Evolutionary conservation across 2,329 filamentous ascomycete genomes (phyloP).

Genomic region (Phialophora tarda): DNA sequence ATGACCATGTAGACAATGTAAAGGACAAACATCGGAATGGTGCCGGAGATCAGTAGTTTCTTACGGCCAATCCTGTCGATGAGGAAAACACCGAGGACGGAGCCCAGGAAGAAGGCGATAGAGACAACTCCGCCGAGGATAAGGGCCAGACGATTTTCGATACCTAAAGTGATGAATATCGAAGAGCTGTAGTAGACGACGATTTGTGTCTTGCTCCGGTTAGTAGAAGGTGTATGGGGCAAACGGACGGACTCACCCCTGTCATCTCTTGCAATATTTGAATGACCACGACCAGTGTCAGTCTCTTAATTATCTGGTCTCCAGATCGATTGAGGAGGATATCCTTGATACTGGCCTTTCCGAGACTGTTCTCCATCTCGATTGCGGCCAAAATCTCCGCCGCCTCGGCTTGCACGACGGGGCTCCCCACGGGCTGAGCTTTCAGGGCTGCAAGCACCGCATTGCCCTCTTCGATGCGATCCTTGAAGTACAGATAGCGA

Average conservation of each 20-base stretch:
- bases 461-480: constrained; percentile 4
- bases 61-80: constrained; percentile 68
- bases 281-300: constrained; percentile 14
- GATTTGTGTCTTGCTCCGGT: constrained; percentile 9
- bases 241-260: constrained; percentile 5
- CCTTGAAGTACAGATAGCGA: constrained; percentile 12
- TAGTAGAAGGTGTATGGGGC: background rate
- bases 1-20: constrained; percentile 18
- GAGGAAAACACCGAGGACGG: constrained; percentile 55
- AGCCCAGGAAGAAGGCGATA: constrained; percentile 17
- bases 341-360: constrained; percentile 13
- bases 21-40: constrained; percentile 41
- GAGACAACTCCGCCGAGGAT: constrained; percentile 18
- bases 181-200: constrained; percentile 21
- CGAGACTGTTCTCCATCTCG: constrained; percentile 13
- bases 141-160: constrained; percentile 10
- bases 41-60: constrained; percentile 69
- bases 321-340: constrained; percentile 17
- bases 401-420: constrained; percentile 11
- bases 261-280: constrained; percentile 23
- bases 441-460: constrained; percentile 32
- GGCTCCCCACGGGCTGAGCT: constrained; percentile 40
- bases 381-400: constrained; percentile 18
- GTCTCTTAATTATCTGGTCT: constrained; percentile 12
- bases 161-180: constrained; percentile 22